Base-by-base conservation (phyloP, 305 asterid genomes). In the Fraxinus platypoda region DNA sequence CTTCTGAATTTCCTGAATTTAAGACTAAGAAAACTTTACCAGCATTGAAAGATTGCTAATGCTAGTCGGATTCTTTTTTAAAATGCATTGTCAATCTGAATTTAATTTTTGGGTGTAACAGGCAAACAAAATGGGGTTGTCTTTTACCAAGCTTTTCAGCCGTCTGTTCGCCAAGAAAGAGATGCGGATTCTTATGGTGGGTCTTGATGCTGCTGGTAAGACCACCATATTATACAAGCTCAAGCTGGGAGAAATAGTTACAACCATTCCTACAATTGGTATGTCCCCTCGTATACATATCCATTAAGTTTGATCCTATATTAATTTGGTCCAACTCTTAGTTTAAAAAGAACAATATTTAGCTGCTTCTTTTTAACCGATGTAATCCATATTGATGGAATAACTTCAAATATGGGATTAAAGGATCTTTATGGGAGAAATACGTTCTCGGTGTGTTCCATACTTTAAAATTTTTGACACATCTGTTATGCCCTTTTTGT, bases 191-290 rank as follows among this genome's bases (percentile, higher is more conserved):
- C 82, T 88, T 80, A 88, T 88, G 91, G 88, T 88, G 46, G 91
- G 91, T 88, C 90, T 88, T 2, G 91, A 86, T 81, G 91, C 90
- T 2, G 91, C 91, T 71, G 91, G 91, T 86, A 88, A 88, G 81
- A 88, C 91, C 77, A 88, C 91, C 73, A 88, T 88, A 76, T 79
- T 88, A 84, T 88, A 88, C 84, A 88, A 88, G 84, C 87, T 88
- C 83, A 88, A 88, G 91, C 87, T 88, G 77, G 91, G 91, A 81
- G 90, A 88, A 75, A 86, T 86, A 33, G 91, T 88, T 33, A 88
- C 91, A 25, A 88, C 91, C 81, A 88, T 86, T 81, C 89, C 89
- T 17, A 88, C 91, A 31, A 86, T 88, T 83, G 91, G 91, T 88
- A 81, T 59, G 85, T 79, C 59, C 17, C 62, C 2, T 33, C 35